Base-by-base conservation (phyloP, 768 basidiomycete genomes). In the Saitozyma sp. region DNA sequence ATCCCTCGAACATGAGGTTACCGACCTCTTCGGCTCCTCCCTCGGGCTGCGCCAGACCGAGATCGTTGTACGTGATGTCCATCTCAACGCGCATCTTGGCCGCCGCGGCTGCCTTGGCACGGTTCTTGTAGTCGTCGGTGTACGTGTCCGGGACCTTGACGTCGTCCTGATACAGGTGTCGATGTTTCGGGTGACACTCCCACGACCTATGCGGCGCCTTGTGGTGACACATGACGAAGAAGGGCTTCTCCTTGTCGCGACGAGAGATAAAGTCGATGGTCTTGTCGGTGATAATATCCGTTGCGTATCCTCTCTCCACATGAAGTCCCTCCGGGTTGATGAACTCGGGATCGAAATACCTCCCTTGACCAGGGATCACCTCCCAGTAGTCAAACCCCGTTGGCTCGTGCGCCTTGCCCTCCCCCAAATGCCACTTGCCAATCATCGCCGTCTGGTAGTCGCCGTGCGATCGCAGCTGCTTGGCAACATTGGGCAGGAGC, bases 371-470 rank as follows among this genome's bases (percentile, higher is more conserved):
- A 0, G 69, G 68, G 7, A 69, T 48, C 6, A 67, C 56, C 17
- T 60, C 58, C 68, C 68, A 69, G n/a, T 53, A 17, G 45, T 69
- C 68, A 50, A 69, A 69, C 7, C 68, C 68, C 16, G 17, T 56
- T 38, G 68, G 68, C 48, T 63, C 54, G 52, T 67, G 61, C 29
- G 62, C 41, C 42, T 61, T 56, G 42, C 65, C 65, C 48, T 69
- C 62, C 8, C 71, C 71, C 6, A 73, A 58, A 53, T 73, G 71
- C 71, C 71, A 73, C 61, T 73, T 73, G 7, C 71, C 68, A 41
- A 43, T 41, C 50, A 66, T 63, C 17, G 58, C 43, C 14, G 63
- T 63, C 58, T 70, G 58, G 57, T 66, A 73, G 1, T 64, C 69
- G 5, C 52, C 64, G 61, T 71, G 68, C 9, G 49, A 50, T 38